Percentiles rank a stretch among this genome's conserved stretches.
These are phyloP conservation scores for Tylopilus intermedius DNA, from an alignment of 768 basidiomycete species.

Conservation along the genomic window DNA sequence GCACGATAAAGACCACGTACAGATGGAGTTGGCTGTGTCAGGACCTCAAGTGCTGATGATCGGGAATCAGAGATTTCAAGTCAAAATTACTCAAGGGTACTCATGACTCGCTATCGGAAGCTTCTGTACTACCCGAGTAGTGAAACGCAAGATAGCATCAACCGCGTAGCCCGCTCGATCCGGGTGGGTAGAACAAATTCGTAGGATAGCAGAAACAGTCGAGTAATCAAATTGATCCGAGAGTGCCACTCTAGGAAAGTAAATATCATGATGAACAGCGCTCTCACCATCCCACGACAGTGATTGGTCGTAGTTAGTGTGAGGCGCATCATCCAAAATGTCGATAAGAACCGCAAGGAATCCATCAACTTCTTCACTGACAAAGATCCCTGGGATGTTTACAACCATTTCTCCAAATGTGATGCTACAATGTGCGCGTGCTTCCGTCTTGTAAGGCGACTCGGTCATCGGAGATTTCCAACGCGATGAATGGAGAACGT, in stretches of 20 bases:
- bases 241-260: conserved; percentile 61
- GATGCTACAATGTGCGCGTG: conserved; percentile 72
- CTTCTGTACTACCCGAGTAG: conserved; percentile 50
- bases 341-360: conserved; percentile 59
- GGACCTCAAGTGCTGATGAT: conserved; percentile 54
- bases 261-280: conserved; percentile 1
- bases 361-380: conserved; percentile 46
- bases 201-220: conserved; percentile 70
- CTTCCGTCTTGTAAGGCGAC: conserved; percentile 48
- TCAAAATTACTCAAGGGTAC: conserved; percentile 19
- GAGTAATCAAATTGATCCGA: conserved; percentile 82
- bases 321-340: conserved; percentile 69
- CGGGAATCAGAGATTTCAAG: background rate
- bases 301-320: conserved; percentile 71
- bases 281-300: conserved; percentile 74
- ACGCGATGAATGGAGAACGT: conserved; percentile 13
- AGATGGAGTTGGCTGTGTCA: conserved; percentile 78
- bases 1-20: conserved; percentile 86
- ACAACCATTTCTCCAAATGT: conserved; percentile 77
- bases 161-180: conserved; percentile 48
- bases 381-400: conserved; percentile 53
- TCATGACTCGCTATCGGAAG: conserved; percentile 54
- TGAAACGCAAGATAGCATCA: conserved; percentile 59
- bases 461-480: background rate
- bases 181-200: conserved; percentile 52